These are phyloP conservation scores for Plasmodium malariae DNA, from an alignment of 169 alveolate genomes.

Conservation along the genomic window DNA sequence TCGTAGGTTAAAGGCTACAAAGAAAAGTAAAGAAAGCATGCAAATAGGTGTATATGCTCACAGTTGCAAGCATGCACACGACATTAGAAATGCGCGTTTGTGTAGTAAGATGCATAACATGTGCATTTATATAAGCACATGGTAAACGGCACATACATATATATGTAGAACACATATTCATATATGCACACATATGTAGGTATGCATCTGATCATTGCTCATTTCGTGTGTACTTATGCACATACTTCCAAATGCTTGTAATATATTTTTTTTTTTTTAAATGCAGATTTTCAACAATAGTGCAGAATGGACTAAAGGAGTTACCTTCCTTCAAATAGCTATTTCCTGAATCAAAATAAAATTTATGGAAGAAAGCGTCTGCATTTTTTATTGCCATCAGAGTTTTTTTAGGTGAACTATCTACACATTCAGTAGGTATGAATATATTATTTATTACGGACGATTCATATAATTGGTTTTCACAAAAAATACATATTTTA, in stretches of 20 bases:
- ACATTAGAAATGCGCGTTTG: too few relatives aligned
- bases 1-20: conserved; percentile 38
- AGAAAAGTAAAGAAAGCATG: background rate
- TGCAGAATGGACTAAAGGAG: background rate
- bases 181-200: background rate
- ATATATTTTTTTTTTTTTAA: too few relatives aligned
- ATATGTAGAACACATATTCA: background rate
- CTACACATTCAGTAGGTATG: background rate
- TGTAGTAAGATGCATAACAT: too few relatives aligned
- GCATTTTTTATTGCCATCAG: conserved; percentile 12
- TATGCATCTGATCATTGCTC: background rate
- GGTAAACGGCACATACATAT: too few relatives aligned
- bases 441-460: conserved; percentile 5
- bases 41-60: background rate
- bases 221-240: background rate
- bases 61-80: background rate
- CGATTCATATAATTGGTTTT: conserved; percentile 20
- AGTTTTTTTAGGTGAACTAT: conserved; percentile 14
- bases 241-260: background rate
- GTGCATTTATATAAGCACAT: too few relatives aligned
- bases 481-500: conserved; percentile 55
- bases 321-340: conserved; percentile 42
- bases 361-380: conserved; percentile 26
- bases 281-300: too few relatives aligned
- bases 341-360: conserved; percentile 38